Conservation (phyloP, 208 protist genomes). For the Leishmania arabica region DNA sequence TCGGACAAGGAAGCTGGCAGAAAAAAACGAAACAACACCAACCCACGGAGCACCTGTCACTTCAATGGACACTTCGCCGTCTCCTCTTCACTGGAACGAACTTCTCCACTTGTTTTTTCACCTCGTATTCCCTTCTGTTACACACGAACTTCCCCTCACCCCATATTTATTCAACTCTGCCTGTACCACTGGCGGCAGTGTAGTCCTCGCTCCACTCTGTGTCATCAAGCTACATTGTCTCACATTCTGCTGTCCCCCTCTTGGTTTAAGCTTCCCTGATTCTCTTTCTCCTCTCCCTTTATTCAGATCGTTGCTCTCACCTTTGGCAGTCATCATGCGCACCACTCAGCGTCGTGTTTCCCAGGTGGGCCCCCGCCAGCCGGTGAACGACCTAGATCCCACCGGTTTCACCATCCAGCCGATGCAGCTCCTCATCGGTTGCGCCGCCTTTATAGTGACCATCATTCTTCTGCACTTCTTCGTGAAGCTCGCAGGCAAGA, state of each 20-base stretch:
- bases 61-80: not conserved
- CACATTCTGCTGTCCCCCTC: not conserved
- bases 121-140: not conserved
- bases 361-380: constrained; percentile 29
- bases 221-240: not conserved
- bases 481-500: constrained; percentile 63
- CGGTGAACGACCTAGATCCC: constrained; percentile 70
- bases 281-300: not conserved
- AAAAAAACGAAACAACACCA: not conserved
- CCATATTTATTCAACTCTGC: constrained; percentile 2
- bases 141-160: too few species aligned
- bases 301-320: constrained; percentile 2
- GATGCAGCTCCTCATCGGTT: constrained; percentile 70
- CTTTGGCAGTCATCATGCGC: constrained; percentile 44
- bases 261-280: not conserved
- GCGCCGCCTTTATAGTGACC: constrained; percentile 69
- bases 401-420: constrained; percentile 77
- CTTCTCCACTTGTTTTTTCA: not conserved
- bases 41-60: not conserved
- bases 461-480: constrained; percentile 92
- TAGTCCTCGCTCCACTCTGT: constrained; percentile 7
- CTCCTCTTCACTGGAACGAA: not conserved
- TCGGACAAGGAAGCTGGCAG: not conserved
- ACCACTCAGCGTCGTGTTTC: constrained; percentile 43
- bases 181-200: constrained; percentile 5